phyloP scores from a whole-genome alignment of 2,329 filamentous ascomycete species.

The Diaporthe ilicicola region DNA sequence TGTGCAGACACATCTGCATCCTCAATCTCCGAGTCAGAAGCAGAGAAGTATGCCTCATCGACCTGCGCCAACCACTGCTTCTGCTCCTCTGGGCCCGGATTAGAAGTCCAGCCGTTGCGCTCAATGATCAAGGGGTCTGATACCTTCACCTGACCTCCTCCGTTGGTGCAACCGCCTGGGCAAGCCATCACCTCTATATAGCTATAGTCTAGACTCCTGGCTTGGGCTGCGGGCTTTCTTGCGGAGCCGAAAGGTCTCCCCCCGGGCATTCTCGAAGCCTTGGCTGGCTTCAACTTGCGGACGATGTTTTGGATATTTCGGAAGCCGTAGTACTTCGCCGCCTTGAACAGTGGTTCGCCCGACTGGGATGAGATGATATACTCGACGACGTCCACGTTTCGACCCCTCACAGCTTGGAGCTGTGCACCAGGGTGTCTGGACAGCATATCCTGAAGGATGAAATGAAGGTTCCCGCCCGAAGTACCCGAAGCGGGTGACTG shows the following conservation, averaged over 20 bases:
- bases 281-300: slow-evolving; percentile 84
- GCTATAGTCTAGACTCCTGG: slow-evolving; percentile 72
- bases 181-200: slow-evolving; percentile 99
- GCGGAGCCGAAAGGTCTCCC: slow-evolving; percentile 68
- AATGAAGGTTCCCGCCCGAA: slow-evolving; percentile 88
- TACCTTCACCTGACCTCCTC: slow-evolving; percentile 92
- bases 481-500: slow-evolving; percentile 71
- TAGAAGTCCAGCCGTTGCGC: slow-evolving; percentile 56
- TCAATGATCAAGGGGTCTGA: slow-evolving; percentile 74
- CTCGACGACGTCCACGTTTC: slow-evolving; percentile 92
- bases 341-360: slow-evolving; percentile 73
- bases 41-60: slow-evolving; percentile 91
- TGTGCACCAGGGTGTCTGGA: slow-evolving; percentile 74
- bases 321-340: slow-evolving; percentile 95
- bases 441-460: slow-evolving; percentile 80
- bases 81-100: slow-evolving; percentile 79
- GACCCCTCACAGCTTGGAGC: slow-evolving; percentile 76
- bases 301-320: slow-evolving; percentile 98
- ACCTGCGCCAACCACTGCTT: slow-evolving; percentile 85
- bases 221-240: slow-evolving; percentile 60
- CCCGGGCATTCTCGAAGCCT: slow-evolving; percentile 81
- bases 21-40: slow-evolving; percentile 60
- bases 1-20: slow-evolving; percentile 37
- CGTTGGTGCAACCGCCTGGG: slow-evolving; percentile 98
- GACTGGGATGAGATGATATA: slow-evolving; percentile 71